These are phyloP conservation scores for Glycine soja DNA, from an alignment of 306 rosid species.

Conservation along the genomic window DNA sequence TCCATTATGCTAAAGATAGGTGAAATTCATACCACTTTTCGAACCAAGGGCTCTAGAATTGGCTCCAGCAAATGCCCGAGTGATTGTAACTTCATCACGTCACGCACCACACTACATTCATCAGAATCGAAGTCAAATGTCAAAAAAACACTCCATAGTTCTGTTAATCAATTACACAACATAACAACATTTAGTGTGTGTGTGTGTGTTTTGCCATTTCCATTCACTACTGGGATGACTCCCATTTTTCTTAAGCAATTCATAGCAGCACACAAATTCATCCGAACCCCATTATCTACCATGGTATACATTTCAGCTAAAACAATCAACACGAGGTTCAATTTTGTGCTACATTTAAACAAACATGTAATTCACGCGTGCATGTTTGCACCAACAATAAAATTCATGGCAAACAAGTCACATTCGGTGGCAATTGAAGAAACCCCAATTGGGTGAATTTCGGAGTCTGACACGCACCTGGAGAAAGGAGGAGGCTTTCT, in stretches of 20 bases:
- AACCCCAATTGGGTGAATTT: too few relatives aligned
- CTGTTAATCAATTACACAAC: neutral
- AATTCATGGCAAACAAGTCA: too few relatives aligned
- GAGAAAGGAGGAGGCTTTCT: conserved; percentile 61
- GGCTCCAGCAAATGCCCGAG: conserved; percentile 77
- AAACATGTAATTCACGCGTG: too few relatives aligned
- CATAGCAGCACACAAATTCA: neutral
- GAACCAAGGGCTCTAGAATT: conserved; percentile 80
- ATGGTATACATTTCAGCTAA: neutral
- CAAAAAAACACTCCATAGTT: neutral
- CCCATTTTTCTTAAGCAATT: too few relatives aligned
- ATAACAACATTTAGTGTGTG: neutral
- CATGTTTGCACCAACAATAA: too few relatives aligned
- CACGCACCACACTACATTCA: conserved; percentile 73
- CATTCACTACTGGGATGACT: too few relatives aligned
- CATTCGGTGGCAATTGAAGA: too few relatives aligned
- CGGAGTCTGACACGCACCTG: conserved; percentile 43
- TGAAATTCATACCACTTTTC: conserved; percentile 72
- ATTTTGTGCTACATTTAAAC: too few relatives aligned
- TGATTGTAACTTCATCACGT: conserved; percentile 67
- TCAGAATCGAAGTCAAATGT: conserved; percentile 37
- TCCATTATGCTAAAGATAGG: too few relatives aligned
- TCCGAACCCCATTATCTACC: too few relatives aligned
- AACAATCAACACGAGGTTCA: neutral
- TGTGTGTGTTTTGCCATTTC: neutral